These are phyloP conservation scores for Cryptococcus sp. DNA, from an alignment of 1,284 basidiomycete genomes.

Conservation along the genomic window DNA sequence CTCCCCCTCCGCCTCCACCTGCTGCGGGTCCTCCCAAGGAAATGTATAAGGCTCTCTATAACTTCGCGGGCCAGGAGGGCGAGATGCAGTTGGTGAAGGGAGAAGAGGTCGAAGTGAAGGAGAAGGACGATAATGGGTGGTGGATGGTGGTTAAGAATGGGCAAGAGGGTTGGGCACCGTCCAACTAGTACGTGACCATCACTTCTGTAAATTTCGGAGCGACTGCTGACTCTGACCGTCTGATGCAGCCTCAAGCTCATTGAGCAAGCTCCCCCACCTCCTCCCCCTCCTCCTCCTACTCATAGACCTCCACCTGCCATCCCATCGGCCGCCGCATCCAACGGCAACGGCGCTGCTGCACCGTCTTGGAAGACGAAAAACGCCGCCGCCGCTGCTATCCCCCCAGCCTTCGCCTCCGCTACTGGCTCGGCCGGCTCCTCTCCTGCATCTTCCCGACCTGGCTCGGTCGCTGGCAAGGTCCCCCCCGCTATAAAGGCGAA, in stretches of 20 bases:
- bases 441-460: constrained; percentile 58
- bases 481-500: constrained; percentile 53
- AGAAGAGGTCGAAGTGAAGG: constrained; percentile 84
- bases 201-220: neutral
- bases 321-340: constrained; percentile 51
- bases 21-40: constrained; percentile 66
- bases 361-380: constrained; percentile 37
- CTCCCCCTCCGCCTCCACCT: constrained; percentile 56
- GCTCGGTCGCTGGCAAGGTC: constrained; percentile 40
- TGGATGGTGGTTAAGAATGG: constrained; percentile 89
- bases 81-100: constrained; percentile 89
- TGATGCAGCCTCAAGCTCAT: constrained; percentile 9
- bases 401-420: constrained; percentile 46
- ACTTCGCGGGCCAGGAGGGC: constrained; percentile 84
- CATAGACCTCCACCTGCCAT: constrained; percentile 51
- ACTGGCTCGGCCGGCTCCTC: constrained; percentile 55
- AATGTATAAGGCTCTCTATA: constrained; percentile 79
- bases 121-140: constrained; percentile 94
- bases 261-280: constrained; percentile 57
- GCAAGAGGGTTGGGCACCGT: constrained; percentile 89
- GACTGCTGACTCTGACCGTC: neutral
- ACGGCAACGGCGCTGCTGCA: constrained; percentile 45
- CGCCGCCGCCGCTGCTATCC: constrained; percentile 58
- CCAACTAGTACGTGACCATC: constrained; percentile 64
- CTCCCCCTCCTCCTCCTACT: constrained; percentile 61